Base-by-base conservation (phyloP, 2,329 filamentous ascomycete species). In the Verticillium albo-atrum region DNA sequence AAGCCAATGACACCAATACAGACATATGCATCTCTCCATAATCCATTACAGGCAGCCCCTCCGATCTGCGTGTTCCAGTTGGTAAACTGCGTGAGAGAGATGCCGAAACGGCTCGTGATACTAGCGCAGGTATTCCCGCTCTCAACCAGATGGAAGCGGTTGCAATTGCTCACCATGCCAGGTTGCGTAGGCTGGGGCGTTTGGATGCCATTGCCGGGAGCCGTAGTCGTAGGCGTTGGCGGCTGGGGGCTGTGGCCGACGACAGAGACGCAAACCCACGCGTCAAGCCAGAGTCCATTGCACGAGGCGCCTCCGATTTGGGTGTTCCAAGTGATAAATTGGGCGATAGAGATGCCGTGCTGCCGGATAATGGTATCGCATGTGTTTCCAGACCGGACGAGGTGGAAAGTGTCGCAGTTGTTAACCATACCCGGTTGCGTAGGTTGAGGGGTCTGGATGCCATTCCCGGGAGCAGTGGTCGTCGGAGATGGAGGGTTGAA, bases 141-240 rank as follows among this genome's bases (percentile, higher is more conserved):
- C 4, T 61, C 26, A 0, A 72, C 61, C 4, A 62, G 55, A 58
- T 71, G 61, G 55, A 72, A 74, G 42, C 63, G 68, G 5, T 70
- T 66, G 28, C 71, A 72, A 58, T 69, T 69, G 7, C 58, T 58
- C 10, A 61, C 59, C 42, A 61, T 61, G 2, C 56, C 56, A 25
- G 56, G 56, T 25, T 61, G 59, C 1, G 54, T 58, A 4, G 59
- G 56, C 4, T 34, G n/a, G 9, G 59, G 59, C 9, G 56, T 61
- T 5, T 15, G 5, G 20, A 65, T 60, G n/a, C 64, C 61, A 23
- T 64, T 62, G 27, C 55, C 59, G 10, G 58, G 30, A 5, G 59
- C 42, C 17, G 60, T 58, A 15, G 60, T 58, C n/a, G 62, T 61
- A 14, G 60, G 50, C 6, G 63, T 30, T 20, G 25, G 50, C 26